These are phyloP conservation scores for Petunia hybrid DNA, from an alignment of 305 asterid species.

Conservation along the genomic window DNA sequence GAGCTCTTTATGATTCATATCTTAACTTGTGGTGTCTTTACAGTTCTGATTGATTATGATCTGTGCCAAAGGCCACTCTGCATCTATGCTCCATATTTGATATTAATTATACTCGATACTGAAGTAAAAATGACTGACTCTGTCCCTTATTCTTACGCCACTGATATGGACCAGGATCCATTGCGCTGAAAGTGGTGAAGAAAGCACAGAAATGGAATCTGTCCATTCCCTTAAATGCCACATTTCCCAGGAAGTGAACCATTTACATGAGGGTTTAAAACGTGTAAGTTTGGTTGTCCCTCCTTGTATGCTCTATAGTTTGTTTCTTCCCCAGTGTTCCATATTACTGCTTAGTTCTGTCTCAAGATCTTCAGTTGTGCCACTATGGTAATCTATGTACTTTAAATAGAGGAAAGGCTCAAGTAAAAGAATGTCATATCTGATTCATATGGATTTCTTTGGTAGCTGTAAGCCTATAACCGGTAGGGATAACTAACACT, in stretches of 20 bases:
- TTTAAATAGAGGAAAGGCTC: conserved; percentile 9
- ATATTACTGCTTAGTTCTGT: conserved; percentile 19
- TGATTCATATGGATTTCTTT: conserved; percentile 20
- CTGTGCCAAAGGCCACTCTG: conserved; percentile 6
- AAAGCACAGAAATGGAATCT: conserved; percentile 85
- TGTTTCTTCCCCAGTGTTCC: background rate
- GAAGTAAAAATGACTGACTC: conserved; percentile 17
- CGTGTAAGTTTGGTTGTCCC: conserved; percentile 63
- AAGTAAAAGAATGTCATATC: background rate
- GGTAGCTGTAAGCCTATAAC: background rate
- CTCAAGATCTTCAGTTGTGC: background rate
- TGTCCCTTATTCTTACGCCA: conserved; percentile 22
- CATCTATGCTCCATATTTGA: conserved; percentile 24
- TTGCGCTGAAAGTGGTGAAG: conserved; percentile 99
- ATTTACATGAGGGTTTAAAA: conserved; percentile 94
- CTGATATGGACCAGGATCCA: conserved; percentile 73
- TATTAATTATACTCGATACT: conserved; percentile 32
- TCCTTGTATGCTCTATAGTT: background rate
- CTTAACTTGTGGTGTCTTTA: conserved; percentile 10
- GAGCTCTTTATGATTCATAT: conserved; percentile 24
- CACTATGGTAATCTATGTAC: background rate
- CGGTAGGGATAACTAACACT: background rate
- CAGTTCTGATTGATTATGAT: background rate
- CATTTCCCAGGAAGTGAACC: conserved; percentile 98
- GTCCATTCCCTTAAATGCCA: conserved; percentile 96